Base-by-base conservation (phyloP, 306 rosid species). In the Acacia acuminata region DNA sequence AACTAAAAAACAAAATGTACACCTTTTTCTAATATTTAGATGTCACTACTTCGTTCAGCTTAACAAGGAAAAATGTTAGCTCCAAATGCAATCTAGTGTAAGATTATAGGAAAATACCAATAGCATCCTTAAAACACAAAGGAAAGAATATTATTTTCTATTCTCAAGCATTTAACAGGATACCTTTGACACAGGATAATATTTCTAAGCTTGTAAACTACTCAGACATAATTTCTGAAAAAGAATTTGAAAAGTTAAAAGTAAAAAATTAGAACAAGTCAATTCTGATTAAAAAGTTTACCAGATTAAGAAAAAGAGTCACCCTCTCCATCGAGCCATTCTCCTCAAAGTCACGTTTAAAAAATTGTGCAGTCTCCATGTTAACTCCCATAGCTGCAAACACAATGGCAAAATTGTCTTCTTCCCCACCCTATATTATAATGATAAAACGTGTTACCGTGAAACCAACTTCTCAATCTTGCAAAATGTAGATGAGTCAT, bases 311-410 rank as follows among this genome's bases (percentile, higher is more conserved):
- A 82, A 96, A 96, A 79, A 96, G 94, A 67, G 99, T 96, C 89
- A 96, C 99, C 86, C 99, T 94, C 89, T 96, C 99, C 99, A 96
- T 96, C 2, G 99, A 96, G 68, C 99, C 98, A 83, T 94, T 96
- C 87, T 96, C 99, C 87, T 96, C 99, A 85, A 96, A 96, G 88
- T 96, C 99, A 32, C 99, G 99, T 82, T 96, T 96, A 73, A 96
- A 96, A 85, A 96, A 94, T 84, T 96, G 99, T 20, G 99, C 99
- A 51, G 99, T 91, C 89, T 96, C 99, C 99, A 96, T 96, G 88
- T 96, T 96, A 81, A 96, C 99, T 78, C 99, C 99, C 99, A 96
- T 96, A 83, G 99, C 99, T 20, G 99, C 99, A 90, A 96, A 96
- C 81, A 96, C 99, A 84, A 96, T 96, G 82, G 99, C 98, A 80